Evolutionary conservation across 1,284 basidiomycete species (phyloP), one percentile per base, ranked within the genome.

Genomic region (Apiotrichum sp.): DNA sequence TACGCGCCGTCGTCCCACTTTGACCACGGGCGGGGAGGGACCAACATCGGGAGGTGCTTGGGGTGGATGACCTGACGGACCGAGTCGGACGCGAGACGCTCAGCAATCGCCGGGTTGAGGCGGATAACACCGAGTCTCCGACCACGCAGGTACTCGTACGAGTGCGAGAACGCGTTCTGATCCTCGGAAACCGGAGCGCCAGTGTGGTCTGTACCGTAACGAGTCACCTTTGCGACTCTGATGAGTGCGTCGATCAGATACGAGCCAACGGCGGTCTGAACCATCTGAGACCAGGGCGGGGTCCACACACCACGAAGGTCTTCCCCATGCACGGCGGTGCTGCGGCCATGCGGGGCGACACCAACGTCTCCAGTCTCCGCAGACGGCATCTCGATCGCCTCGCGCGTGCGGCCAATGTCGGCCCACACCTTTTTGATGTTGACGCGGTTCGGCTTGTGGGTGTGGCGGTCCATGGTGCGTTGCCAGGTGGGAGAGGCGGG

Each of bases 11-110:
- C 80, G 59, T 89, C 83, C 66, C 86, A 82, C 55, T 79, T 80
- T 1, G 87, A 72, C 95, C 95, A 98, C 0, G 89, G 88, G 64
- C 86, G 86, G 1, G 96, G 95, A 57, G 86, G 86, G 29, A 96
- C 84, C 2, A 98, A 81, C 95, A 98, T 98, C 7, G 95, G 95
- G 46, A 98, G 80, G 73, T 96, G 90, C 7, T 93, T 87, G 13
- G 95, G 92, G 73, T 95, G 91, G 10, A 98, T 78, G 0, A 88
- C 85, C 52, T 86, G 83, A n/a, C 80, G 78, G 5, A 93, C 71
- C 39, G 79, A 80, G 63, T 97, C 93, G 59, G 84, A 85, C 7
- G 89, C 86, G 57, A 98, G 79, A 2, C 87, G 83, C 22, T 87
- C 83, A 1, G 86, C 80, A 9, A 98, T 86, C 2, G 81, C 84